phyloP scores from a whole-genome alignment of 257 asterid genomes.

The Buddleja alternifolia region DNA sequence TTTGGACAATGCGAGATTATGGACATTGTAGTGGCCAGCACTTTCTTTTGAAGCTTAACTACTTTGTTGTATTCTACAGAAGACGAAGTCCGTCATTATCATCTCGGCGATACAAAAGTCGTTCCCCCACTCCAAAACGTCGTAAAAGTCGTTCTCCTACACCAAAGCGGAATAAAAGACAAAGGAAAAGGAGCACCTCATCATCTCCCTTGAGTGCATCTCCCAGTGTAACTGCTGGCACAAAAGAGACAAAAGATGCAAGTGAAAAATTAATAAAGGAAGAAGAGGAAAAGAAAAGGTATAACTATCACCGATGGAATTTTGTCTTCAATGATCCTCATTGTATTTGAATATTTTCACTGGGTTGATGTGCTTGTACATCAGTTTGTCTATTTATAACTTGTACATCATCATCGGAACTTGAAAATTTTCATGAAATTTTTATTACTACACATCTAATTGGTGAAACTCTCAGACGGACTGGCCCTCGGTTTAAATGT shows the following conservation, averaged over 20 bases:
- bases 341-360: conserved; percentile 15
- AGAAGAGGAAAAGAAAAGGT: conserved; percentile 93
- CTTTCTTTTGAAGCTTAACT: conserved; percentile 52
- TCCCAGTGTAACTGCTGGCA: conserved; percentile 50
- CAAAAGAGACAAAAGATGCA: conserved; percentile 70
- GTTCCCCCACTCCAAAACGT: conserved; percentile 69
- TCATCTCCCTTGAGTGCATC: conserved; percentile 57
- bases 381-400: background rate
- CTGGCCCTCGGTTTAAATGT: too few relatives aligned
- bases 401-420: background rate
- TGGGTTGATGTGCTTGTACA: conserved; percentile 10
- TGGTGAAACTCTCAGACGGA: conserved; percentile 5
- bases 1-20: conserved; percentile 41
- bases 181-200: conserved; percentile 60
- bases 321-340: conserved; percentile 13
- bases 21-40: conserved; percentile 31
- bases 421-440: background rate
- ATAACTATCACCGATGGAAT: conserved; percentile 31
- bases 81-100: conserved; percentile 78
- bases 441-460: conserved; percentile 1
- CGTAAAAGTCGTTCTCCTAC: conserved; percentile 83
- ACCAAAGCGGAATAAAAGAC: conserved; percentile 62
- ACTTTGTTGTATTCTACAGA: conserved; percentile 64
- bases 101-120: conserved; percentile 67
- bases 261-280: conserved; percentile 69